Conservation (phyloP, 768 basidiomycete species). For the Kwoniella heveanensis region DNA sequence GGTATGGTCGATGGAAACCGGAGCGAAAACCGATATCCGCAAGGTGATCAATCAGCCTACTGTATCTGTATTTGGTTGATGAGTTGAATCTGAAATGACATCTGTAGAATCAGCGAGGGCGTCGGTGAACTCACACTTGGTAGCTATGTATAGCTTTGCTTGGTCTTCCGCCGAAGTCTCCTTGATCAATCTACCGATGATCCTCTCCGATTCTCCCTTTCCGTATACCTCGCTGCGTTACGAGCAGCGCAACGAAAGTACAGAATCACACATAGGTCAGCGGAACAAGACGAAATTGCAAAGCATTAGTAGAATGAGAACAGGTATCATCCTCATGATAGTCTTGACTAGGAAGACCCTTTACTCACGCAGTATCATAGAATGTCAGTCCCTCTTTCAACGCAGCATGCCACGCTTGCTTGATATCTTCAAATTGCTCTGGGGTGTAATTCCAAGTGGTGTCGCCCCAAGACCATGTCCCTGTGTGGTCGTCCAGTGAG, state of each 20-base stretch:
- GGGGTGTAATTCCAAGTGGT: slow-evolving; percentile 39
- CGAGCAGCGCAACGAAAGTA: not conserved
- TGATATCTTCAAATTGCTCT: slow-evolving; percentile 34
- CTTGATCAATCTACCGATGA: slow-evolving; percentile 49
- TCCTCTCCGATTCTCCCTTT: slow-evolving; percentile 47
- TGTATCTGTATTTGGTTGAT: too few relatives aligned
- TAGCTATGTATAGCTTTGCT: slow-evolving; percentile 50
- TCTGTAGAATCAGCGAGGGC: too few relatives aligned
- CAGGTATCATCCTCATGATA: too few relatives aligned
- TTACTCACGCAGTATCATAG: slow-evolving; percentile 52
- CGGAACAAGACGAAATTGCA: too few relatives aligned
- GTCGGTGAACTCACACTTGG: slow-evolving; percentile 53
- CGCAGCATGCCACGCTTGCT: slow-evolving; percentile 45
- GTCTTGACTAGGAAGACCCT: too few relatives aligned
- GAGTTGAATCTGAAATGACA: too few relatives aligned
- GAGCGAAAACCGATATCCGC: too few relatives aligned
- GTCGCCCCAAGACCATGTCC: slow-evolving; percentile 51
- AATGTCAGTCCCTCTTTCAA: slow-evolving; percentile 48
- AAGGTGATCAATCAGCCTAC: too few relatives aligned
- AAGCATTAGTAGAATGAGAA: too few relatives aligned
- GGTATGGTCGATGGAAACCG: too few relatives aligned
- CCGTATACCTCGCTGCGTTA: slow-evolving; percentile 46
- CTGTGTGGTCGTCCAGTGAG: slow-evolving; percentile 7
- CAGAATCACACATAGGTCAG: not conserved
- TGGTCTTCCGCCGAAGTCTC: slow-evolving; percentile 43